Evolutionary conservation across 805 yeast genomes (phyloP), one percentile per base, ranked within the genome.

Genomic region (Pichia exigua): DNA sequence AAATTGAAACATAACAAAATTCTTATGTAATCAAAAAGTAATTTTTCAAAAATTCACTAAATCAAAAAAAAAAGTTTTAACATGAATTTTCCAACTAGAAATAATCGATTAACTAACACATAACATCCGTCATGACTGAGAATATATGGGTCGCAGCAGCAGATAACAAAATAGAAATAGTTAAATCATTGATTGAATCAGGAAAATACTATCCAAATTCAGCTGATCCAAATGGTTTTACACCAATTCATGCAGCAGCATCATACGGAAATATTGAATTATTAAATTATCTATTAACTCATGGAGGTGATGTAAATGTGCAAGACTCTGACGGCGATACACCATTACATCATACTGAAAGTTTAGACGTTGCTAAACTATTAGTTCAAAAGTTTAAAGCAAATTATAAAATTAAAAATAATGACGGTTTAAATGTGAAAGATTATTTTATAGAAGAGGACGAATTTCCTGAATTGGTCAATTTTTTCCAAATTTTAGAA

Each of bases 221-320:
- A 8, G 80, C 83, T 56, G 99, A 94, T 66, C 86, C 87, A 1
- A 88, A 91, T 61, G 99, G 99, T 0, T 94, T 95, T 68, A 92
- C 98, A 0, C 95, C 99, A 8, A 76, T 94, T 13, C 99, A 94
- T 66, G 99, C 99, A 0, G 98, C 99, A 1, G 95, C 95, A 2
- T 85, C 97, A 1, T 94, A 94, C 66, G 92, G 92, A 10, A 91
- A 92, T 64, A 59, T 69, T 2, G 90, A 85, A 11, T 71, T 94
- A 41, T 70, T 94, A 40, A 65, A 70, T 51, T 78, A 76, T 56
- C 72, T 89, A 45, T 65, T 86, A 5, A 59, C 59, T 5, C 65
- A 69, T 20, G 87, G 87, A 10, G 98, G 97, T 8, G 83, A 94
- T 62, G 77, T 90, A 24, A 90, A 94, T 65, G 71, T 91, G 32